A percentile compares a stretch with the other conserved stretches of the same genome.
phyloP scores from a whole-genome alignment of 306 rosid genomes.

The Trifolium repens region DNA sequence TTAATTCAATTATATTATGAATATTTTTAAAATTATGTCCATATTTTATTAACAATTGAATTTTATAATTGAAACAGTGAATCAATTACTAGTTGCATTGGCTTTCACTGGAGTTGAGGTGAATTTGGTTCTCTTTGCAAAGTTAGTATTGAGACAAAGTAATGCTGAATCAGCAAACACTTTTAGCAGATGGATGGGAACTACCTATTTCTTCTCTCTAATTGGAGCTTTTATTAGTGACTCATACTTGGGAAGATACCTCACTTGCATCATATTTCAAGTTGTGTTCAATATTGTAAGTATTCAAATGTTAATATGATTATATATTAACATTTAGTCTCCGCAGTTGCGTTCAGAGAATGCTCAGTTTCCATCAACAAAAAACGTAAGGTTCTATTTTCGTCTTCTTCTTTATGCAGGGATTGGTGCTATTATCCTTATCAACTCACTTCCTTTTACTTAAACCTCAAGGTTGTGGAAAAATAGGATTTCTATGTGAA shows the following conservation, averaged over 20 bases:
- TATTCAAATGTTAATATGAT: neutral
- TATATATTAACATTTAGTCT: neutral
- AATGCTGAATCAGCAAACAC: conserved; percentile 72
- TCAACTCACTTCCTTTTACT: conserved; percentile 56
- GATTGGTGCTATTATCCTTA: conserved; percentile 53
- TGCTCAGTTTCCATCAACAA: neutral
- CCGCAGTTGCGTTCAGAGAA: neutral
- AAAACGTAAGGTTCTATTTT: neutral
- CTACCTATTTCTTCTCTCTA: conserved; percentile 60
- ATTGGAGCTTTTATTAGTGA: conserved; percentile 73
- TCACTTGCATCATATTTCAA: conserved; percentile 64
- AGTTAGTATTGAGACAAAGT: conserved; percentile 61
- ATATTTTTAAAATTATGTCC: neutral
- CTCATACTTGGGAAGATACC: conserved; percentile 66
- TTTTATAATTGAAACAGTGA: conserved; percentile 45
- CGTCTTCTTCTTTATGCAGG: conserved; percentile 46
- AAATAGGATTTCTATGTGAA: conserved; percentile 55
- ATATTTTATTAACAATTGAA: conserved; percentile 3
- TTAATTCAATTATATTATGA: neutral
- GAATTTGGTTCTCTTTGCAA: conserved; percentile 65
- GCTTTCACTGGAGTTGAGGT: conserved; percentile 74
- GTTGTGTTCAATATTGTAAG: conserved; percentile 57
- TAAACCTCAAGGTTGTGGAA: conserved; percentile 62
- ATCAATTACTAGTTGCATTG: conserved; percentile 60
- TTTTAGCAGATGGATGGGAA: conserved; percentile 72